Evolutionary conservation across 2,329 filamentous ascomycete species (phyloP).

Genomic region (Pyrenophora seminiperda): DNA sequence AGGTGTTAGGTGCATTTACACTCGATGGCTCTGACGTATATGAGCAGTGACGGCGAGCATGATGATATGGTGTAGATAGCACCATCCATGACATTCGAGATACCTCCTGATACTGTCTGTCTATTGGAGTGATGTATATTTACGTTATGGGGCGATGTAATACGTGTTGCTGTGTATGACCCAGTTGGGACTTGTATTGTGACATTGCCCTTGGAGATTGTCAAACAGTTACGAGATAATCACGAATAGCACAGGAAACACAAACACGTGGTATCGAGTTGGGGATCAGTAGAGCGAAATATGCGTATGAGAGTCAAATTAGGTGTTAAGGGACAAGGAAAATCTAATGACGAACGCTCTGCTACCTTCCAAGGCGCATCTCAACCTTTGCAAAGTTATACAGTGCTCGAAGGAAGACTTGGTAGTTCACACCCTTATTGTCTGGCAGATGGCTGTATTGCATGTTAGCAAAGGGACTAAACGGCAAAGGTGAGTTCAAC

Average conservation of each 20-base stretch:
- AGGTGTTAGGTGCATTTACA: constrained; percentile 48
- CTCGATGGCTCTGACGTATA: constrained; percentile 40
- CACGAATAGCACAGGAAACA: too few species aligned
- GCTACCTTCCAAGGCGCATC: constrained; percentile 76
- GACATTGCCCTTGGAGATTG: background rate
- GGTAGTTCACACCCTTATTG: constrained; percentile 86
- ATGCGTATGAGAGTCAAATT: constrained; percentile 5
- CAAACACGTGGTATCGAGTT: too few species aligned
- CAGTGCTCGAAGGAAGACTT: constrained; percentile 85
- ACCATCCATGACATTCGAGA: constrained; percentile 38
- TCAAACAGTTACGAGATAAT: background rate
- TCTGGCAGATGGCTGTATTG: constrained; percentile 60
- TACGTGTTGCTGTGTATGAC: background rate
- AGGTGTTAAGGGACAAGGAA: constrained; percentile 23
- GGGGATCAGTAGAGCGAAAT: too few species aligned
- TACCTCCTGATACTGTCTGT: constrained; percentile 27
- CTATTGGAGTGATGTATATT: background rate
- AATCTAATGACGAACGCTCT: background rate
- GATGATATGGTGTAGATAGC: constrained; percentile 41
- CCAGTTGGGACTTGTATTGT: too few species aligned
- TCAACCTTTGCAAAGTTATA: constrained; percentile 85
- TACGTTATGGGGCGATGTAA: background rate
- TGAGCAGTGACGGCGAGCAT: constrained; percentile 37
- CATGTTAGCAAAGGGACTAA: constrained; percentile 10
- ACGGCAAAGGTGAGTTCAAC: constrained; percentile 37